Evolutionary conservation across 169 alveolate genomes (phyloP).

Genomic region (Plasmodium gonderi): DNA sequence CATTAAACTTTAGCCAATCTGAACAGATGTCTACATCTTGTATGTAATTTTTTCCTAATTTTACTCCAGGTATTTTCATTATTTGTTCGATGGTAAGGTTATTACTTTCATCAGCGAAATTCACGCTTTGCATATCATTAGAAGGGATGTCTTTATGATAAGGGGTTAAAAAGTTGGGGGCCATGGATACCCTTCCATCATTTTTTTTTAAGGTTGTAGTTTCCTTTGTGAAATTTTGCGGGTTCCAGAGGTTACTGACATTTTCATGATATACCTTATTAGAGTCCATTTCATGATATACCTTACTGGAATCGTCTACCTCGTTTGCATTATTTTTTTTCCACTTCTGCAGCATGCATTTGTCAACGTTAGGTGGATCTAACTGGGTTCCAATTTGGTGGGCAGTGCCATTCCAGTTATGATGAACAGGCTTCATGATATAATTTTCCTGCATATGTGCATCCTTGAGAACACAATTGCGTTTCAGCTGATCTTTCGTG

Average conservation of each 20-base stretch:
- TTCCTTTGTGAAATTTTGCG: slow-evolving; percentile 6
- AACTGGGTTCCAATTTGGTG: neutral
- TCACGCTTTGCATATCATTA: neutral
- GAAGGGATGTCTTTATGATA: slow-evolving; percentile 15
- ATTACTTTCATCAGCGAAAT: slow-evolving; percentile 8
- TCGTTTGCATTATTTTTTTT: neutral
- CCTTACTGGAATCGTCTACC: no score
- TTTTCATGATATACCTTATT: neutral
- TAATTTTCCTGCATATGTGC: neutral
- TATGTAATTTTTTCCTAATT: slow-evolving; percentile 58
- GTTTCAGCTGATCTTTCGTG: neutral
- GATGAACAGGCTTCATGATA: neutral
- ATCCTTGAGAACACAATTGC: slow-evolving; percentile 25
- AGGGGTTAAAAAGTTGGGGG: neutral
- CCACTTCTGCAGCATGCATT: neutral
- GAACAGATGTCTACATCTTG: slow-evolving; percentile 65
- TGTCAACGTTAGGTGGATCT: neutral
- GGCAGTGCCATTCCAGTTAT: neutral
- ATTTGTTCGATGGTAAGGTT: slow-evolving; percentile 32
- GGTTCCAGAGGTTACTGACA: neutral
- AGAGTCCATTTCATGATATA: no score
- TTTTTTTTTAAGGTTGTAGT: slow-evolving; percentile 1
- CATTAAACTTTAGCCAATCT: slow-evolving; percentile 59
- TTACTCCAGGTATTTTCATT: slow-evolving; percentile 71
- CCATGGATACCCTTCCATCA: neutral